phyloP scores from a whole-genome alignment of 345 rosid genomes.

The Barbarea vulgaris region DNA sequence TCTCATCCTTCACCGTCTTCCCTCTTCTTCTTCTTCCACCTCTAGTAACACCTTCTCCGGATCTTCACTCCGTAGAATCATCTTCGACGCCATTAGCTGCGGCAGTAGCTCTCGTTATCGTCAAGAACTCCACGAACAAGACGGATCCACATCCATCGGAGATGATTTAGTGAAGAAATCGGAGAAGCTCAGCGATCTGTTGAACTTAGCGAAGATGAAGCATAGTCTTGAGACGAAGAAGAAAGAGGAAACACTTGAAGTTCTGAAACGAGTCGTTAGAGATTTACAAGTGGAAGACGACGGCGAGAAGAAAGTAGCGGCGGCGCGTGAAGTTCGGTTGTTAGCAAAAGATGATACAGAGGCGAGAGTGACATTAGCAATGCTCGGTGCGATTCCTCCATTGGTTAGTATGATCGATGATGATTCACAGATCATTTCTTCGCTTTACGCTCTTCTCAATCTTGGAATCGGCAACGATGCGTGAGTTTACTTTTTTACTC shows the following conservation, averaged over 20 bases:
- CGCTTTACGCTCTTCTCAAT: conserved; percentile 86
- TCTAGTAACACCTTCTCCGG: conserved; percentile 54
- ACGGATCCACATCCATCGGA: conserved; percentile 25
- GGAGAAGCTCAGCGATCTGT: conserved; percentile 78
- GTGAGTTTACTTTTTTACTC: conserved; percentile 51
- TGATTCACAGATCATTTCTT: conserved; percentile 57
- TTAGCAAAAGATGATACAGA: conserved; percentile 70
- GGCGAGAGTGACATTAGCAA: conserved; percentile 70
- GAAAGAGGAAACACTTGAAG: conserved; percentile 68
- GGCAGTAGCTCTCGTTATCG: conserved; percentile 65
- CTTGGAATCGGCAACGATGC: conserved; percentile 84
- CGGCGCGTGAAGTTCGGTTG: conserved; percentile 63
- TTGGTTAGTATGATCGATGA: conserved; percentile 78
- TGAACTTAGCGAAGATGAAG: conserved; percentile 67
- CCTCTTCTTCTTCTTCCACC: conserved; percentile 41
- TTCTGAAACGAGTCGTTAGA: conserved; percentile 60
- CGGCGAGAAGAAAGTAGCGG: conserved; percentile 40
- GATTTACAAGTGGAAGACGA: conserved; percentile 49
- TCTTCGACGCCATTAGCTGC: conserved; percentile 77
- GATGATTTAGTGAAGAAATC: conserved; percentile 34
- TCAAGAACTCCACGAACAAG: conserved; percentile 41
- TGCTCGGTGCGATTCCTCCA: conserved; percentile 92
- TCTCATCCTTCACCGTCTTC: conserved; percentile 50
- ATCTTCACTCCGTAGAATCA: conserved; percentile 63
- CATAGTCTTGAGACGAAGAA: conserved; percentile 55